Evolutionary conservation across 148 eudicot species (phyloP), one percentile per base, ranked within the genome.

Genomic region (Persicaria tinctoria): DNA sequence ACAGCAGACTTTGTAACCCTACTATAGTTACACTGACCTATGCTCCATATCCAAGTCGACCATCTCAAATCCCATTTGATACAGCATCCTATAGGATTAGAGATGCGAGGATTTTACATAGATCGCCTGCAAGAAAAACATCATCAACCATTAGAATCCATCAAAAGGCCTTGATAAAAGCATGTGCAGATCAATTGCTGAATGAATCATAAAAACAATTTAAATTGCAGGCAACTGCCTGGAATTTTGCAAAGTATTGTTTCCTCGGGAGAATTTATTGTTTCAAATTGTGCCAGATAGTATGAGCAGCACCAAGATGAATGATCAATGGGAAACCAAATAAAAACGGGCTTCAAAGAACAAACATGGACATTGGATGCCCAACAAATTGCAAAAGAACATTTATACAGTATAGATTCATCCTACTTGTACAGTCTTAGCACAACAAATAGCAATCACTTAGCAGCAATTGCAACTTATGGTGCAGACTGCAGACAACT

Each of bases 71-170:
- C 32, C 63, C 63, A 5, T 4, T 20, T 23, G 12, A 60, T 27
- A 57, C 68, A 60, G 68, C 68, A 60, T 60, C 68, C 10, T 23
- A 60, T 27, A 60, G 68, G 68, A 60, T 27, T 27, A 17, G 63
- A 57, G 63, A 57, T 23, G n/a, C 11, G 10, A 27, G 20, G 20
- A 57, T 8, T 32, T 32, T 57, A 57, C 63, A 57, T 57, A 16
- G 10, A 27, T 27, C 18, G 10, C 44, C 68, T 60, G 68, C 44
- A 60, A 60, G 13, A 23, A 5, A 60, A 27, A 57, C 6, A 57
- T 18, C 23, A 57, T 57, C 64, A 57, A 57, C 20, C 18, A 57
- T 57, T 27, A 57, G 64, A 17, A 32, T 57, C 6, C 11, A 20
- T 18, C 8, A 20, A 32, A 32, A 32, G 41, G 41, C 41, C 41